Evolutionary conservation across 495 filamentous ascomycete genomes (phyloP).

Genomic region (Schizothecium vesticola): DNA sequence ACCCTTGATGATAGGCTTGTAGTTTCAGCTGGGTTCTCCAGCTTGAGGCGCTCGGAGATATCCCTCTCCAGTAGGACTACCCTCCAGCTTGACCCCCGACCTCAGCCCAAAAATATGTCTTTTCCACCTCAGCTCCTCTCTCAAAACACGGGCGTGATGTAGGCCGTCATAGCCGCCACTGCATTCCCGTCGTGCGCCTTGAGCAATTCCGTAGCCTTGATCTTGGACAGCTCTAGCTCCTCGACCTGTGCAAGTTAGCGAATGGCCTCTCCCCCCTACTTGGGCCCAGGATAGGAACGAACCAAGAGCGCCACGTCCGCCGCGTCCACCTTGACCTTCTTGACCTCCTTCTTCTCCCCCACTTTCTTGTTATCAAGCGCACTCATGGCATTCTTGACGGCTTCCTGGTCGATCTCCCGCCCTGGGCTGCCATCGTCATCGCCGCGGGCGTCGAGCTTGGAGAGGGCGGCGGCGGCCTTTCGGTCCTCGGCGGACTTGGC

Average conservation of each 20-base stretch:
- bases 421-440: slow-evolving; percentile 51
- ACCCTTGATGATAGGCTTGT: not conserved
- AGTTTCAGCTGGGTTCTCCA: not conserved
- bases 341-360: slow-evolving; percentile 41
- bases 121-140: not conserved
- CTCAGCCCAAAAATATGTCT: not conserved
- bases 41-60: not conserved
- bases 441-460: slow-evolving; percentile 58
- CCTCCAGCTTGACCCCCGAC: not conserved
- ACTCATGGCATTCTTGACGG: slow-evolving; percentile 78
- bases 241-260: slow-evolving; percentile 53
- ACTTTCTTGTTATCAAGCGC: slow-evolving; percentile 46
- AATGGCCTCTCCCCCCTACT: not conserved
- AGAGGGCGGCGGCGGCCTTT: slow-evolving; percentile 83
- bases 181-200: slow-evolving; percentile 74
- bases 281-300: not conserved
- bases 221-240: slow-evolving; percentile 71
- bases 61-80: not conserved
- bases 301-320: slow-evolving; percentile 42
- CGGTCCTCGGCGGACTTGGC: slow-evolving; percentile 76
- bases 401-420: slow-evolving; percentile 71
- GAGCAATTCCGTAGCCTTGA: slow-evolving; percentile 78
- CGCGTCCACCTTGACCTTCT: slow-evolving; percentile 47
- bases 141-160: slow-evolving; percentile 25
- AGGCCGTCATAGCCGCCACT: slow-evolving; percentile 61